Base-by-base conservation (phyloP, 2,329 filamentous ascomycete genomes). In the Venturia asperata region DNA sequence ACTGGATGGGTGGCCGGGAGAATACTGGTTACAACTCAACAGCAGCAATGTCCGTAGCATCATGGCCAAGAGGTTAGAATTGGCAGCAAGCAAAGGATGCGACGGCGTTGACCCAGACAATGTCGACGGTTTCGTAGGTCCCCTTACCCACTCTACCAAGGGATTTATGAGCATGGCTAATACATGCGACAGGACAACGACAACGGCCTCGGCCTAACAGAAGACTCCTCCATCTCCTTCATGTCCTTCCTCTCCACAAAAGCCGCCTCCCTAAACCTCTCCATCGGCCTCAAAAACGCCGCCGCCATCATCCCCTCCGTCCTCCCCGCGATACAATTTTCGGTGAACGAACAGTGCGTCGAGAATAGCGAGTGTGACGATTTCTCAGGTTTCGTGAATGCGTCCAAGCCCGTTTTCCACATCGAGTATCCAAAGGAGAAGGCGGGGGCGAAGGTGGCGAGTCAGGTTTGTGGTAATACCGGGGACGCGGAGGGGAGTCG, bases 331-430 rank as follows among this genome's bases (percentile, higher is more conserved):
- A 82, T 88, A 62, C 79, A 88, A 70, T 91, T 87, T 75, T 82
- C 80, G 6, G 86, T 91, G 69, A 88, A 89, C 73, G 88, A 90
- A 77, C 82, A 89, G 75, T 90, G 88, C 72, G 79, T 81, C n/a
- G 69, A 86, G 71, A 84, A 83, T 69, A 66, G 75, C 7, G 86
- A 89, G 72, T 89, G 87, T 70, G 75, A 77, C 42, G 80, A 74
- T 1, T 89, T 85, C 72, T 74, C 76, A 1, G 74, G 80, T 2
- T 89, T 89, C 70, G 81, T 87, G 65, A 70, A 79, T 13, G 81
- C 61, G 7, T 41, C 37, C 5, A 66, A 66, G n/a, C 64, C 64
- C 10, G 64, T 66, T 5, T 64, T 64, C 27, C 62, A 65, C 30
- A 64, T 66, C 47, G 64, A 66, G 47, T 66, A 66, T 56, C 85